Percentiles rank a stretch among this genome's conserved stretches.
Conservation (phyloP, 2,329 filamentous ascomycete species). For the Colletotrichum sp. region DNA sequence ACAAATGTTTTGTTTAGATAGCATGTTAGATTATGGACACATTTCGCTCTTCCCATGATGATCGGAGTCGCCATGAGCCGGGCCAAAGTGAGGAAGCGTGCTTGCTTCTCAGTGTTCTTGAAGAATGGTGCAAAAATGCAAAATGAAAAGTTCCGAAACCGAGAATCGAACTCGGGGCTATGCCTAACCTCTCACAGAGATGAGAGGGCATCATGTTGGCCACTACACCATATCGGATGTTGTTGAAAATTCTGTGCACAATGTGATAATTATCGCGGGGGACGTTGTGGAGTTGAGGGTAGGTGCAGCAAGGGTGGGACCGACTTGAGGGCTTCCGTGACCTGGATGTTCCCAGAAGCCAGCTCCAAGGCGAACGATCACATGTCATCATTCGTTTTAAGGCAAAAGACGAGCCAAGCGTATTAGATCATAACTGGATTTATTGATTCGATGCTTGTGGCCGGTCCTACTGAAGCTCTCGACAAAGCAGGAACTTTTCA, state of each 20-base stretch:
- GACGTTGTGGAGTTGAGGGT: neutral
- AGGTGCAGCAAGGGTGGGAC: neutral
- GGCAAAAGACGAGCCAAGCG: neutral
- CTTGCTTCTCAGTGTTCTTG: neutral
- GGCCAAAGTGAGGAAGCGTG: neutral
- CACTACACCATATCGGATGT: constrained; percentile 19
- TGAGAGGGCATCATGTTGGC: constrained; percentile 19
- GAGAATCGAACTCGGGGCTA: constrained; percentile 21
- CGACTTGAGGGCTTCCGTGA: neutral
- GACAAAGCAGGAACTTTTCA: neutral
- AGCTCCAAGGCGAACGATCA: neutral
- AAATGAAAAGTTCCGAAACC: neutral
- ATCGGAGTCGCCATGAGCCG: neutral
- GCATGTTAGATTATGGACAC: neutral
- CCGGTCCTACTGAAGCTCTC: neutral
- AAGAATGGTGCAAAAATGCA: neutral
- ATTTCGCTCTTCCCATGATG: neutral
- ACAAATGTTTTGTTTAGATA: neutral
- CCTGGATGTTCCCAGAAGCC: neutral
- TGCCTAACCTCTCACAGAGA: constrained; percentile 2
- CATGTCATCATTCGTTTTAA: neutral
- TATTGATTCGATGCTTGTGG: neutral
- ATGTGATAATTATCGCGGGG: neutral
- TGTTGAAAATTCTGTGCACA: neutral
- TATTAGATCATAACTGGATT: neutral